Evolutionary conservation across 2,329 filamentous ascomycete species (phyloP), one percentile per base, ranked within the genome.

Genomic region (Phialocephala subalpina): DNA sequence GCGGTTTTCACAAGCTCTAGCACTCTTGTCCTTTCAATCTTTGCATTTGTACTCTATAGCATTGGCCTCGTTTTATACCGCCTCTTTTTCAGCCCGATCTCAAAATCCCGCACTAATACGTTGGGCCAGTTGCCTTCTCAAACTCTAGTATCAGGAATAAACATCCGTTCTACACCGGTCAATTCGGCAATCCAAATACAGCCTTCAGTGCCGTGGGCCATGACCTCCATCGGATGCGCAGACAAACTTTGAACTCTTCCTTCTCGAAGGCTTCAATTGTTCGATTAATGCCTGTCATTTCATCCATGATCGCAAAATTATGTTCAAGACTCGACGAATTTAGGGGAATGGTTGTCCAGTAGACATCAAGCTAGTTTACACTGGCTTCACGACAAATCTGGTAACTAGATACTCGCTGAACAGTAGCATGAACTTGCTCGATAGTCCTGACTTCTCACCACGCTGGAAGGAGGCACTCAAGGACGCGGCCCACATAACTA

Each of bases 61-160:
- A 22, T 12, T 11, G 18, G 45, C 22, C 45, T 49, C 22, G 45
- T 49, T 4, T 3, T 49, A 3, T 49, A 49, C 45, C 45, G 18
- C 20, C 45, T 49, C 7, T 20, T 22, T 49, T 22, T 49, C 18
- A 49, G 45, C 12, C 45, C 45, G 5, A 49, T 22, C 18, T 20
- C 66, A 27, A 57, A 60, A 20, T 67, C 40, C 73, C 71, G 11
- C 76, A 76, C 5, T 76, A 76, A 1, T 73, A 64, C 20, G 57
- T 73, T 1, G n/a, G n/a, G n/a, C n/a, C n/a, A n/a, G 14, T 64
- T 59, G 49, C 53, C 38, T 62, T 38, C 35, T 38, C 47, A 20
- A 42, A 27, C 5, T 18, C 40, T 18, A 22, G 42, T 3, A 52
- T 18, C 6, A 33, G 40, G 27, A 18, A 52, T 42, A 49, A 52